Conservation (phyloP, 2,329 filamentous ascomycete genomes). For the Ilyonectria robusta region DNA sequence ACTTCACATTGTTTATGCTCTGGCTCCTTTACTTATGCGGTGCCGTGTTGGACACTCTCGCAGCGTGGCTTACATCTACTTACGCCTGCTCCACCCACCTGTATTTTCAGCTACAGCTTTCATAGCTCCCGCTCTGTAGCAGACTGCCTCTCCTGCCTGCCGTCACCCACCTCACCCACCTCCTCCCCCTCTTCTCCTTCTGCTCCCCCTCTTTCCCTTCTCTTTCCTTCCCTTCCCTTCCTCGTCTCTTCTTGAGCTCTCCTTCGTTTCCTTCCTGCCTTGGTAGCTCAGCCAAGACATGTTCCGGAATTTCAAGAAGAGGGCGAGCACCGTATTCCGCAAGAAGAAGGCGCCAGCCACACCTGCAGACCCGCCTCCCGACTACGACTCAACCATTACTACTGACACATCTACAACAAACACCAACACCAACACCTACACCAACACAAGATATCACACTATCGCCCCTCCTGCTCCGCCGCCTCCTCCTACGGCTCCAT, state of each 20-base stretch:
- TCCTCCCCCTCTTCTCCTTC: background rate
- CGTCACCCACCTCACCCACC: background rate
- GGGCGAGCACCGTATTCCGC: slow-evolving; percentile 42
- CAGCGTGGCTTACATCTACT: background rate
- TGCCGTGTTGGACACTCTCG: background rate
- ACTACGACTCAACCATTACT: slow-evolving; percentile 15
- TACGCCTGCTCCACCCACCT: background rate
- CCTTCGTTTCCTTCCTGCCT: slow-evolving; percentile 1
- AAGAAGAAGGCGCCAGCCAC: slow-evolving; percentile 34
- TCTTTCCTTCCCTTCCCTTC: background rate
- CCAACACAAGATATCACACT: slow-evolving; percentile 3
- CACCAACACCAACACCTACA: slow-evolving; percentile 14
- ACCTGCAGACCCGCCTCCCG: slow-evolving; percentile 31
- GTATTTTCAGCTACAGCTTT: background rate
- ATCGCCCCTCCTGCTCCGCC: slow-evolving; percentile 12
- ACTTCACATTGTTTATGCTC: background rate
- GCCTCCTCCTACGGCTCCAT: slow-evolving; percentile 15
- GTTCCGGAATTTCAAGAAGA: slow-evolving; percentile 45
- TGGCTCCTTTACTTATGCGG: background rate
- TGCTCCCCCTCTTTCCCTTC: background rate
- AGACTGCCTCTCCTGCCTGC: background rate
- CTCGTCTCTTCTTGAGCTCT: background rate
- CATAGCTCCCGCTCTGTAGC: background rate
- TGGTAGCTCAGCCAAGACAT: slow-evolving; percentile 33
- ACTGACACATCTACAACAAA: slow-evolving; percentile 1